Conservation (phyloP, 805 yeast species). For the Kazachstania africana region DNA sequence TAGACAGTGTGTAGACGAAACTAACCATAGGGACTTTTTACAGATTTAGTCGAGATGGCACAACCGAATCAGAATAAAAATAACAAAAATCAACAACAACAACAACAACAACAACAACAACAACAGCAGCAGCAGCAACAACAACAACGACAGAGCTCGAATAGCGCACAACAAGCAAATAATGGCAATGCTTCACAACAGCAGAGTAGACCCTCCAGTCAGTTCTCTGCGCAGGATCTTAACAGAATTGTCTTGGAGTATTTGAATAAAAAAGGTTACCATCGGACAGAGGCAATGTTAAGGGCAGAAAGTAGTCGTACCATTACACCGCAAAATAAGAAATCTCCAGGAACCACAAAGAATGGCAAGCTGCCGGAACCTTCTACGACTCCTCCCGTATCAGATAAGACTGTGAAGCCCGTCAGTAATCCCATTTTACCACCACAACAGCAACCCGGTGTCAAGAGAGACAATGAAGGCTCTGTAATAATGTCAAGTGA, state of each 20-base stretch:
- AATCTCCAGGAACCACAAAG: constrained; percentile 37
- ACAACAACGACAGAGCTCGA: background rate
- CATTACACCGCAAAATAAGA: constrained; percentile 37
- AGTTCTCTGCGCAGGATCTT: constrained; percentile 70
- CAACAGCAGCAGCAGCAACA: constrained; percentile 2
- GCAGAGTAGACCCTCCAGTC: constrained; percentile 12
- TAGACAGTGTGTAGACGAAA: no score
- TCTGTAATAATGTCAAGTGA: constrained; percentile 17
- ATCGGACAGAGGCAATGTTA: constrained; percentile 86
- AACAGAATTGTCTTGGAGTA: constrained; percentile 89
- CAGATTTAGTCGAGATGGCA: no score
- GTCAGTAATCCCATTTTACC: constrained; percentile 22
- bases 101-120: background rate
- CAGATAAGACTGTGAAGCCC: constrained; percentile 18
- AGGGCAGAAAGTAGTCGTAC: constrained; percentile 72
- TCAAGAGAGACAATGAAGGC: constrained; percentile 22
- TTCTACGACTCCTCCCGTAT: constrained; percentile 22
- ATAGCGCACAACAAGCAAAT: no score
- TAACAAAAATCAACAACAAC: background rate
- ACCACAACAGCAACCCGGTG: constrained; percentile 5
- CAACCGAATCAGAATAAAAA: background rate
- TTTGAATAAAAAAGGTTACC: constrained; percentile 85
- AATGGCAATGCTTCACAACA: no score
- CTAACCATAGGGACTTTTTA: no score
- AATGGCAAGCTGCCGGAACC: constrained; percentile 27